Percentiles rank a stretch among this genome's conserved stretches.
phyloP scores from a whole-genome alignment of 1,284 basidiomycete genomes.

The Rhodotorula sp. region DNA sequence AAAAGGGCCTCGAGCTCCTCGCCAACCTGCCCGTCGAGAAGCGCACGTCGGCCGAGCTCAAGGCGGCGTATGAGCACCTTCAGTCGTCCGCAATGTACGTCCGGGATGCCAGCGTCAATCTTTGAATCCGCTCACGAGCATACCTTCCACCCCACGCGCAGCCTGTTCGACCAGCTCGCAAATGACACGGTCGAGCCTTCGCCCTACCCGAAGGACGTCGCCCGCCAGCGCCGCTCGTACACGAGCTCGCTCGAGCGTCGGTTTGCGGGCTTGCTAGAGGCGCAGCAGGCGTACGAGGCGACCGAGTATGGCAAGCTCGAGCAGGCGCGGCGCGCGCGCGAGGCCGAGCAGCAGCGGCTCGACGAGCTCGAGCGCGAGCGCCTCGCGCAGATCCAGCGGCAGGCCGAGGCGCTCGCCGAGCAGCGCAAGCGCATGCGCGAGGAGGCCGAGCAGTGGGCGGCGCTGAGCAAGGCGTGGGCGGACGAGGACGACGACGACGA shows the following conservation, averaged over 20 bases:
- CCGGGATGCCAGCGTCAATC: not conserved
- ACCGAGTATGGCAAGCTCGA: constrained; percentile 62
- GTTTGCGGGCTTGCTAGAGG: constrained; percentile 67
- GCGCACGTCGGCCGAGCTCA: constrained; percentile 74
- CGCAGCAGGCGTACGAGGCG: constrained; percentile 72
- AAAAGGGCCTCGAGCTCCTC: constrained; percentile 87
- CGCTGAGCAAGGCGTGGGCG: constrained; percentile 63
- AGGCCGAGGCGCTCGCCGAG: constrained; percentile 71
- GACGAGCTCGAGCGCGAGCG: constrained; percentile 65
- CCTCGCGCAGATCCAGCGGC: constrained; percentile 61
- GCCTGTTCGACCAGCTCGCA: constrained; percentile 78
- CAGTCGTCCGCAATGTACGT: constrained; percentile 79
- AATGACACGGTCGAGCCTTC: constrained; percentile 67
- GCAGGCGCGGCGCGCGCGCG: constrained; percentile 54
- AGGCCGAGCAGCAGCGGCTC: constrained; percentile 53
- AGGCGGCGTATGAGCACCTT: constrained; percentile 75
- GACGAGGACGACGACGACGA: constrained; percentile 71
- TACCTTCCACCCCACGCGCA: constrained; percentile 48
- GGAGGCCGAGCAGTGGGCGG: constrained; percentile 60
- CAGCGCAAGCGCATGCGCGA: constrained; percentile 72
- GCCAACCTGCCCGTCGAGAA: constrained; percentile 70
- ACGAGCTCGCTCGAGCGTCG: constrained; percentile 78
- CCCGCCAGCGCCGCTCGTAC: constrained; percentile 82
- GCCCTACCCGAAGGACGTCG: constrained; percentile 82
- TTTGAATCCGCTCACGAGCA: not conserved